A percentile compares a stretch with the other conserved stretches of the same genome.
Conservation (phyloP, 2,329 filamentous ascomycete genomes). For the Clarireedia hainanense region DNA sequence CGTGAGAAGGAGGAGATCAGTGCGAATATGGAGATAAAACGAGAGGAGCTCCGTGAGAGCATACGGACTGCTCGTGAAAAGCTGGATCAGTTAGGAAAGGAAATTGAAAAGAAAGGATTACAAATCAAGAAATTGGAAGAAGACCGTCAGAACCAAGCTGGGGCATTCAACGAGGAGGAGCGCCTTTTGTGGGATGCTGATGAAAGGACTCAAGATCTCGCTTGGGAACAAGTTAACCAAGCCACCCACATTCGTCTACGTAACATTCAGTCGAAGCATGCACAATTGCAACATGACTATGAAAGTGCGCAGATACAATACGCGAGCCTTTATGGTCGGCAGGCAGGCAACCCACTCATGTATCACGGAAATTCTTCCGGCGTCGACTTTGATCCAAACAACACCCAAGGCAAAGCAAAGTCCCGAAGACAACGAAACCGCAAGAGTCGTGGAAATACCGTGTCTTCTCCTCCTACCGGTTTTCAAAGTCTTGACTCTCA, state of each 20-base stretch:
- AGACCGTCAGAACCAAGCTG: constrained; percentile 55
- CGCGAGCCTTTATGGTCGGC: constrained; percentile 15
- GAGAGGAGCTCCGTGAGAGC: constrained; percentile 44
- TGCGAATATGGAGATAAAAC: constrained; percentile 43
- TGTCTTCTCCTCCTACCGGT: constrained; percentile 24
- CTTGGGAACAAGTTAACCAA: constrained; percentile 27
- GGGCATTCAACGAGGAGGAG: constrained; percentile 50
- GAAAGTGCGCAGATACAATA: constrained; percentile 17
- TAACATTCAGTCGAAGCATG: constrained; percentile 15
- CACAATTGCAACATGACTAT: constrained; percentile 20
- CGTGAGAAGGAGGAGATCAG: constrained; percentile 44
- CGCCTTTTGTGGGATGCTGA: constrained; percentile 22
- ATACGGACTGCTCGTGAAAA: constrained; percentile 53
- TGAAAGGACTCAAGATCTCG: constrained; percentile 24
- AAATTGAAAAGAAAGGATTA: constrained; percentile 62
- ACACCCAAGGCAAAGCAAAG: constrained; percentile 27
- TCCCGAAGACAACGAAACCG: constrained; percentile 31
- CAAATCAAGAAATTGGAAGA: constrained; percentile 69
- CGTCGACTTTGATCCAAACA: constrained; percentile 27
- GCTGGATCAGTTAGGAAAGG: constrained; percentile 54
- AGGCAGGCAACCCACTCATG: constrained; percentile 24
- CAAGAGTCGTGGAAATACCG: constrained; percentile 33
- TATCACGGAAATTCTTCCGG: constrained; percentile 29
- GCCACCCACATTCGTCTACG: constrained; percentile 21
- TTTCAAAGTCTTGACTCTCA: constrained; percentile 28